phyloP scores from a whole-genome alignment of 495 filamentous ascomycete genomes.

The Aspergillus taichungensis region DNA sequence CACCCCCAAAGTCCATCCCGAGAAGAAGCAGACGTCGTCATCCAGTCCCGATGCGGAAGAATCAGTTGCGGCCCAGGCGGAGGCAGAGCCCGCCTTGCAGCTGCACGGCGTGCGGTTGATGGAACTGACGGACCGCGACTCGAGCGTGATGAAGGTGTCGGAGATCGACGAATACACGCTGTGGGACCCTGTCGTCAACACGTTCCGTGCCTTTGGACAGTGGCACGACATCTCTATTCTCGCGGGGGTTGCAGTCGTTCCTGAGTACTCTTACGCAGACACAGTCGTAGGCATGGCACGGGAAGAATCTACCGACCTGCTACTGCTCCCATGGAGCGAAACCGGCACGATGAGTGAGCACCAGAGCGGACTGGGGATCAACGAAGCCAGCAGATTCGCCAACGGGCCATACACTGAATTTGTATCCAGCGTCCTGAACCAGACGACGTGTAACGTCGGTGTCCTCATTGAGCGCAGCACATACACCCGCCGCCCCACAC shows the following conservation, averaged over 20 bases:
- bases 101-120: slow-evolving; percentile 81
- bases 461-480: slow-evolving; percentile 75
- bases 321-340: slow-evolving; percentile 88
- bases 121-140: slow-evolving; percentile 86
- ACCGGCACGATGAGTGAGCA: slow-evolving; percentile 63
- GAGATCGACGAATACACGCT: slow-evolving; percentile 68
- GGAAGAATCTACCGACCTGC: slow-evolving; percentile 64
- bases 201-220: slow-evolving; percentile 80
- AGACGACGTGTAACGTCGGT: slow-evolving; percentile 58
- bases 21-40: slow-evolving; percentile 20
- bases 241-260: slow-evolving; percentile 67
- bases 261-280: slow-evolving; percentile 70
- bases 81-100: slow-evolving; percentile 45
- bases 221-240: slow-evolving; percentile 79
- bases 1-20: slow-evolving; percentile 40
- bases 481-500: slow-evolving; percentile 8
- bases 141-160: slow-evolving; percentile 89
- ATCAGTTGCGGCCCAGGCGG: slow-evolving; percentile 11
- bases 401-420: slow-evolving; percentile 53
- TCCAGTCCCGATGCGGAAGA: slow-evolving; percentile 22
- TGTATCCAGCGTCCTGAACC: slow-evolving; percentile 53
- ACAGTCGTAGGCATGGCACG: slow-evolving; percentile 58
- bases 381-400: slow-evolving; percentile 20
- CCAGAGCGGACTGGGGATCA: slow-evolving; percentile 21
- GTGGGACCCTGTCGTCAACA: slow-evolving; percentile 84